Base-by-base conservation (phyloP, 495 filamentous ascomycete species). In the Chaetomium fimeti region DNA sequence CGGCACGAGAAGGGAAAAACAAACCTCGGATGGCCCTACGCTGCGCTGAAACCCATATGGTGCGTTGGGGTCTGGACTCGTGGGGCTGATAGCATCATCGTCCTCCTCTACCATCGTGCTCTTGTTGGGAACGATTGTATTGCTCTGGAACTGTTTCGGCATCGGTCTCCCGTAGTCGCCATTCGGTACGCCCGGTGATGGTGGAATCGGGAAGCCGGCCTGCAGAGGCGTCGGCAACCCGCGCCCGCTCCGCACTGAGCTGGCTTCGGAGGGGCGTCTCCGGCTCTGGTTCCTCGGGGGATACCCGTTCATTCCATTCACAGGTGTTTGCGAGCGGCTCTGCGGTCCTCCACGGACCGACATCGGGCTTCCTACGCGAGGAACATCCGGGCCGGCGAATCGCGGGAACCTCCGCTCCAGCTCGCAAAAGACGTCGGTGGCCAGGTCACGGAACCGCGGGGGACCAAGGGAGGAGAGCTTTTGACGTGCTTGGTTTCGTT, bases 101-200 rank as follows among this genome's bases (percentile, higher is more conserved):
- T 96, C 94, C 75, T 98, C 94, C 73, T 98, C 94, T 18, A 98
- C 89, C 89, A 98, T 92, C 0, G 92, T 98, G 68, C 93, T 95
- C 76, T 98, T 98, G 69, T 96, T 98, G 7, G 94, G 95, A 27
- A 97, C 88, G 65, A 98, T 95, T 0, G 91, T 97, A 70, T 94
- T 97, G 71, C 90, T 93, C 75, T 98, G 93, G 67, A 96, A 97
- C 47, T 91, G 90, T 68, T 95, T 97, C 18, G 91, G 87, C 49
- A 89, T 84, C 2, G 92, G 94, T 18, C 78, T 73, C 18, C 75
- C 75, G 58, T 76, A 80, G 32, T 74, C 74, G 57, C 77, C 75
- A 60, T 78, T 77, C n/a, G 74, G 56, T 2, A 80, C 18, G 13
- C 73, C 72, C 0, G 79, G 70, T 56, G 82, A 75, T 60, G 82